Evolutionary conservation across 495 filamentous ascomycete species (phyloP).

Genomic region (Tuber indicum): DNA sequence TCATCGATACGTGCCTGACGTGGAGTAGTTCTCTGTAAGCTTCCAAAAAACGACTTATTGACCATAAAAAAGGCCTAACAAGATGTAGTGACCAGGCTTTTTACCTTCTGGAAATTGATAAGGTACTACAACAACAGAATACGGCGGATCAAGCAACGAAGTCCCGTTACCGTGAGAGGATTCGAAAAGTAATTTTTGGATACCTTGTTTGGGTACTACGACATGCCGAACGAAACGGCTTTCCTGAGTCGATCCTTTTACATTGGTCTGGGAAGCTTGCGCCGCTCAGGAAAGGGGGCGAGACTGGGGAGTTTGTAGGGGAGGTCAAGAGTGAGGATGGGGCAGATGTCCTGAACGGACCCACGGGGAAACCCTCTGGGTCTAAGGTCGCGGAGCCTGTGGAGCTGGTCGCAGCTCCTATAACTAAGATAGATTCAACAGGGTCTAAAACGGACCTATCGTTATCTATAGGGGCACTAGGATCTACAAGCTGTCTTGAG

Average conservation of each 20-base stretch:
- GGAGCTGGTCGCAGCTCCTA: no score
- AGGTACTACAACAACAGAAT: not conserved
- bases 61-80: not conserved
- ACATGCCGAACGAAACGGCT: not conserved
- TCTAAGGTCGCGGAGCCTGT: no score
- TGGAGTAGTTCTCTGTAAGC: not conserved
- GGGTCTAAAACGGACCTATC: no score
- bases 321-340: not conserved
- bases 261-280: not conserved
- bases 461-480: no score
- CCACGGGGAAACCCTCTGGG: no score
- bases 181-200: not conserved
- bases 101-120: not conserved
- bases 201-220: not conserved
- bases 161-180: not conserved
- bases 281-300: not conserved
- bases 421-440: no score
- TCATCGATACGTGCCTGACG: not conserved
- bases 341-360: no score
- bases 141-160: not conserved
- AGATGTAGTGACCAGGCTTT: not conserved
- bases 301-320: not conserved
- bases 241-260: not conserved
- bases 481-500: no score
- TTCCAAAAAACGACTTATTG: not conserved